Base-by-base conservation (phyloP, 345 rosid species). In the Eucalyptus regnans region DNA sequence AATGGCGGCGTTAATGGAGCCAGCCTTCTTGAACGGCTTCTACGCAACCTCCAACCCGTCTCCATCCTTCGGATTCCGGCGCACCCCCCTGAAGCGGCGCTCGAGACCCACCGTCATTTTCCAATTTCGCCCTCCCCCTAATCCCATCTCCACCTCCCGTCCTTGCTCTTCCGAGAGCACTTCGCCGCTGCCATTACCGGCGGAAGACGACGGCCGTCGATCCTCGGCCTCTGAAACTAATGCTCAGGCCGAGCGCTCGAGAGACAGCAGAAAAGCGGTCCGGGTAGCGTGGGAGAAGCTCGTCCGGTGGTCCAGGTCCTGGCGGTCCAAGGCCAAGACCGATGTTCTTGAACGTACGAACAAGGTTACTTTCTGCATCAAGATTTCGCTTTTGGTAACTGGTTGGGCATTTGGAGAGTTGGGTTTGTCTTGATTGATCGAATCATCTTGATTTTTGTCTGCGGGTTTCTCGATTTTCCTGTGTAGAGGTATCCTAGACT, bases 201-300 rank as follows among this genome's bases (percentile, higher is more conserved):
- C 87, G 81, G 89, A 87, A 52, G 62, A 58, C 46, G 66, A 33
- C 62, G 46, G 64, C 33, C 88, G 71, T 79, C 90, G 31, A 33
- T 16, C n/a, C 88, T 18, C 86, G 7, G 76, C 50, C 3, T 46
- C 85, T 44, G 60, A 79, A 8, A 17, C 86, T 58, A 85, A 83
- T 51, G 44, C 71, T 83, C 85, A 66, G 17, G 88, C 88, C 52
- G 88, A 86, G 29, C 58, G 87, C 84, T 58, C 60, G 27, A 90
- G 90, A 46, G 97, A 94, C 89, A 93, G 96, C 71, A 95, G 98
- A 33, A 94, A 92, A 90, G 93, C 95, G 29, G 98, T 96, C 87
- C 93, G 95, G 66, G 80, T 96, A 9, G 99, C 98, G 4, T 97
- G 99, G 99, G 99, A 96, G 92, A 96, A 95, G 92, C 91, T 97